Percentiles rank a stretch among this genome's conserved stretches.
These are phyloP conservation scores for Hebeloma cylindrosporum DNA, from an alignment of 768 basidiomycete genomes.

Conservation along the genomic window DNA sequence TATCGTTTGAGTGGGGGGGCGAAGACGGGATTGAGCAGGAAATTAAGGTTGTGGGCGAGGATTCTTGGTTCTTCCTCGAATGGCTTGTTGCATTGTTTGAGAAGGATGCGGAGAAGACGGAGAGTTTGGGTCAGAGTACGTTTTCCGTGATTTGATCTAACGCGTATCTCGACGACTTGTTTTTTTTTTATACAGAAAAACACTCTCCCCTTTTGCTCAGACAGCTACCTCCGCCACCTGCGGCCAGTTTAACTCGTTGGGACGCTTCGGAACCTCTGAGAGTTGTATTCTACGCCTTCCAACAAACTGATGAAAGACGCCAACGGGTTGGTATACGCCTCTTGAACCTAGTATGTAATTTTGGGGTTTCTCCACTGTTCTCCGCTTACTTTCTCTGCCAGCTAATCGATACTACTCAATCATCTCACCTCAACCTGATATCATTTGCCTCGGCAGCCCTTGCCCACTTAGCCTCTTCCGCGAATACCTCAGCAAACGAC, in stretches of 20 bases:
- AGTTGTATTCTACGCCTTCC: slow-evolving; percentile 22
- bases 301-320: slow-evolving; percentile 20
- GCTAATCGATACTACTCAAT: slow-evolving; percentile 17
- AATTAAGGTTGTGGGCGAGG: slow-evolving; percentile 47
- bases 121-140: slow-evolving; percentile 37
- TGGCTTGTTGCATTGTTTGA: slow-evolving; percentile 72
- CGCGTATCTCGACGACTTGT: neutral
- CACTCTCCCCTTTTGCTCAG: slow-evolving; percentile 55
- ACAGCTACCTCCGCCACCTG: slow-evolving; percentile 58
- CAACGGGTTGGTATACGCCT: slow-evolving; percentile 16
- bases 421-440: slow-evolving; percentile 13
- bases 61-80: slow-evolving; percentile 72
- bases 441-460: slow-evolving; percentile 17
- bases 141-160: slow-evolving; percentile 7
- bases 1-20: slow-evolving; percentile 15
- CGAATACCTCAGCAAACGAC: slow-evolving; percentile 16
- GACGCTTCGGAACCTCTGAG: slow-evolving; percentile 37
- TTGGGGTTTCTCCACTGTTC: neutral
- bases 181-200: slow-evolving; percentile 8
- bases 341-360: slow-evolving; percentile 20
- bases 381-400: neutral
- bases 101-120: slow-evolving; percentile 50
- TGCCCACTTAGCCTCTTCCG: slow-evolving; percentile 13
- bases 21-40: slow-evolving; percentile 15
- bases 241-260: slow-evolving; percentile 50